Conservation (phyloP, 768 basidiomycete genomes). For the Floccularia luteovirens region DNA sequence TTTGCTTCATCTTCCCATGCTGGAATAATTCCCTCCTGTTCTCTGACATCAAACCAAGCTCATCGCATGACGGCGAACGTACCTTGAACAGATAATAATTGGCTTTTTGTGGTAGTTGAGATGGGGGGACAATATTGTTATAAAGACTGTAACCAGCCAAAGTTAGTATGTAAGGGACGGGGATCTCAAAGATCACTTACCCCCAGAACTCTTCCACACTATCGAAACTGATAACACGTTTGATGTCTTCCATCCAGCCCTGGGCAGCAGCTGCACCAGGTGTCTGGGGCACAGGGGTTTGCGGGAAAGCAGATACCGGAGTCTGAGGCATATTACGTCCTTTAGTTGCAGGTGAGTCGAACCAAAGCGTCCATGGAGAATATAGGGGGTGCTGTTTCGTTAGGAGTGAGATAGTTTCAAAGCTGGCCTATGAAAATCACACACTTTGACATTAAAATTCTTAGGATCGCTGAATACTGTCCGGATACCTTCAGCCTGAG, state of each 20-base stretch:
- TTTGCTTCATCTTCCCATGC: conserved; percentile 98
- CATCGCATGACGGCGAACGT: conserved; percentile 17
- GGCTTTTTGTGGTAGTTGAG: conserved; percentile 88
- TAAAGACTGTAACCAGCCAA: conserved; percentile 51
- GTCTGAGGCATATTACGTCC: conserved; percentile 84
- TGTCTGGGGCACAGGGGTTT: conserved; percentile 67
- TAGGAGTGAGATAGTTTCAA: not conserved
- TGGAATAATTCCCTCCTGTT: conserved; percentile 95
- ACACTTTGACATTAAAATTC: conserved; percentile 95
- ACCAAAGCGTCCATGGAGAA: conserved; percentile 97
- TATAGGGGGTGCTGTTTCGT: conserved; percentile 80
- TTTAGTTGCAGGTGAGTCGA: conserved; percentile 91
- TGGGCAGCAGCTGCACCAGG: conserved; percentile 67
- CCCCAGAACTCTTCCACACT: conserved; percentile 99
- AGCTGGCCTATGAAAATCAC: conserved; percentile 6
- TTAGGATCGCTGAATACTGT: conserved; percentile 92
- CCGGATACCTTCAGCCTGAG: conserved; percentile 74
- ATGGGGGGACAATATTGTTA: conserved; percentile 97
- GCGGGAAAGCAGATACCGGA: conserved; percentile 69
- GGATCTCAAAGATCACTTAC: conserved; percentile 31
- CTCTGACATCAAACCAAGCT: no score
- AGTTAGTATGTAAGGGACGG: conserved; percentile 12
- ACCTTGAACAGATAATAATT: conserved; percentile 99
- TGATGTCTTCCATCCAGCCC: conserved; percentile 99
- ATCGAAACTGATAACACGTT: conserved; percentile 91